Evolutionary conservation across 768 basidiomycete genomes (phyloP).

Genomic region (Auricularia sp.): DNA sequence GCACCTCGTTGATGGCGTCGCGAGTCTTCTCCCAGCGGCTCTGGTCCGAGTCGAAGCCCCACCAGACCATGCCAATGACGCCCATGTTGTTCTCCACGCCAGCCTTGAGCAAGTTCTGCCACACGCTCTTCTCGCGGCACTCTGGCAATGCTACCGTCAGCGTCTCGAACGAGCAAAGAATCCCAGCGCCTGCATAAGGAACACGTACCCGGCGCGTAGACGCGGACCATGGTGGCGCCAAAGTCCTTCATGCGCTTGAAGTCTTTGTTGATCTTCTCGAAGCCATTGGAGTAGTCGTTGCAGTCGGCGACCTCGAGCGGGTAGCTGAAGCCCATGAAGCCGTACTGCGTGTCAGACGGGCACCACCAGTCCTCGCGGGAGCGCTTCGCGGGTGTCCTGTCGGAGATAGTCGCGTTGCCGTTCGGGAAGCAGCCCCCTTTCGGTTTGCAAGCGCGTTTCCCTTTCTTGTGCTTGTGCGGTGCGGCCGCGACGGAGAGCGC

Average conservation of each 20-base stretch:
- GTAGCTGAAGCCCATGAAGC: neutral
- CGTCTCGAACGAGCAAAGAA: neutral
- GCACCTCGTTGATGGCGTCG: slow-evolving; percentile 6
- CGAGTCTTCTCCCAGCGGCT: slow-evolving; percentile 6
- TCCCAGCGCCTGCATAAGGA: neutral
- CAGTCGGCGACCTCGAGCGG: slow-evolving; percentile 3
- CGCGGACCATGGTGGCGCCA: slow-evolving; percentile 7
- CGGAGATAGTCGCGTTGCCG: neutral
- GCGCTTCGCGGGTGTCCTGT: neutral
- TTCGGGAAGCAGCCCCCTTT: neutral
- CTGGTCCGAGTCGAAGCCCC: neutral
- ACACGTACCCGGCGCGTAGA: neutral
- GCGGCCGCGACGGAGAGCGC: neutral
- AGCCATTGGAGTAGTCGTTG: slow-evolving; percentile 1
- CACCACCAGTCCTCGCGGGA: neutral
- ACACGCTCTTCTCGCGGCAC: slow-evolving; percentile 6
- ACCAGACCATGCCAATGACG: slow-evolving; percentile 6
- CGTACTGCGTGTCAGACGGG: neutral
- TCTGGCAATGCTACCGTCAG: neutral
- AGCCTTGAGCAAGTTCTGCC: slow-evolving; percentile 6
- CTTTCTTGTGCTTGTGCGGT: neutral
- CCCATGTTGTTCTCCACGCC: slow-evolving; percentile 4
- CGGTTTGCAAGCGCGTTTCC: neutral
- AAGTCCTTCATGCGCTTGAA: slow-evolving; percentile 7
- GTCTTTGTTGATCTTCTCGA: neutral